phyloP scores from a whole-genome alignment of 2,329 filamentous ascomycete genomes.

The Spiromastix sp. region DNA sequence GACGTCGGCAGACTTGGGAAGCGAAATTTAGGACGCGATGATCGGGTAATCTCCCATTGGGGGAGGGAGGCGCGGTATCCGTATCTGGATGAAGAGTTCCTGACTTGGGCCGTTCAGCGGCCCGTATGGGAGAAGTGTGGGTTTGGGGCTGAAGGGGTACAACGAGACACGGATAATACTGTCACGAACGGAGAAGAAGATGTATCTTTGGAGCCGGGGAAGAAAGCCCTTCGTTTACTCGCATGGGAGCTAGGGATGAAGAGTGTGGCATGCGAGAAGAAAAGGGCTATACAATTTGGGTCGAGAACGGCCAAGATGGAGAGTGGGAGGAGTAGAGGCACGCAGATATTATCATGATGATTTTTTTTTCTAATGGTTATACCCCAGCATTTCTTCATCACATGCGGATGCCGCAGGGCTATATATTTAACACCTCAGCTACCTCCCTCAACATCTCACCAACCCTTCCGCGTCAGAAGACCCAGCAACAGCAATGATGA shows the following conservation, averaged over 20 bases:
- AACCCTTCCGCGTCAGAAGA: not conserved
- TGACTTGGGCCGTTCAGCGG: constrained; percentile 64
- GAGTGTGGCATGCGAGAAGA: constrained; percentile 73
- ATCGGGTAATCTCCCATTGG: constrained; percentile 84
- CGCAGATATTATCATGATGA: constrained; percentile 38
- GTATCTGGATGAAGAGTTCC: constrained; percentile 76
- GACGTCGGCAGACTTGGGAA: constrained; percentile 80
- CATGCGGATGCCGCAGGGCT: not conserved
- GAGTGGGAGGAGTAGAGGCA: constrained; percentile 54
- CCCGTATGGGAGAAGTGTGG: constrained; percentile 83
- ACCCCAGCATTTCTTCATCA: not conserved
- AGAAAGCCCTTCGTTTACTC: constrained; percentile 67
- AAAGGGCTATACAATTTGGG: constrained; percentile 81
- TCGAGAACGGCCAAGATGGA: constrained; percentile 78
- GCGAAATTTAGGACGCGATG: constrained; percentile 89
- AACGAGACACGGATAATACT: constrained; percentile 14
- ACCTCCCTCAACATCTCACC: not conserved
- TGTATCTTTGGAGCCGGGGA: constrained; percentile 58
- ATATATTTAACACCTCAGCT: not conserved
- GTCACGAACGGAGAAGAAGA: constrained; percentile 15
- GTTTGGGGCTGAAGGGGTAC: constrained; percentile 48
- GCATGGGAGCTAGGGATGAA: constrained; percentile 64
- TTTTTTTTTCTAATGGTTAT: not conserved
- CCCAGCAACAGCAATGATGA: constrained; percentile 28
- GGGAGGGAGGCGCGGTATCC: constrained; percentile 82